Percentiles rank a stretch among this genome's conserved stretches.
phyloP scores from a whole-genome alignment of 2,329 filamentous ascomycete species.

The Trichoderma pleuroti region DNA sequence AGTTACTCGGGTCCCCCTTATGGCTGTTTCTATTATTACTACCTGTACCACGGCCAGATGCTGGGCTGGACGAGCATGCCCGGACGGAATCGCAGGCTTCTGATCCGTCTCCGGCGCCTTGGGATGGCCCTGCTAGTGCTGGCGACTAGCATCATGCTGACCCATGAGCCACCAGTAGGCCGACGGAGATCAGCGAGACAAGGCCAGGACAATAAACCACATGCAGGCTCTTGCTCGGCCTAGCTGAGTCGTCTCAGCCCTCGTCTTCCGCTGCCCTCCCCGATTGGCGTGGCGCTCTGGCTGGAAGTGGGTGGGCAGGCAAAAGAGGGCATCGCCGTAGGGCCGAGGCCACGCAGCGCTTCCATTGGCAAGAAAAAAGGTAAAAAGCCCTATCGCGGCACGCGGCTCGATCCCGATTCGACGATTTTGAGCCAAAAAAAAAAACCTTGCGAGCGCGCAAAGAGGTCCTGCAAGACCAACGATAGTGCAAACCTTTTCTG shows the following conservation, averaged over 20 bases:
- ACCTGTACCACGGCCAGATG: too few species aligned
- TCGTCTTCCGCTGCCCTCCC: neutral
- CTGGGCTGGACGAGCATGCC: neutral
- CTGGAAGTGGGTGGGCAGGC: neutral
- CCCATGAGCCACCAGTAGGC: neutral
- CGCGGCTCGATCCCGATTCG: slow-evolving; percentile 2
- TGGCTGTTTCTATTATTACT: neutral
- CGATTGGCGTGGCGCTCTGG: neutral
- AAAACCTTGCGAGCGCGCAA: neutral
- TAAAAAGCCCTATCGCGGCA: neutral
- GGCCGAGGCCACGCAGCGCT: neutral
- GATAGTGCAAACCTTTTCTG: slow-evolving; percentile 9
- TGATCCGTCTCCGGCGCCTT: slow-evolving; percentile 6
- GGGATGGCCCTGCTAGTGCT: slow-evolving; percentile 15
- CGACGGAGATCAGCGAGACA: slow-evolving; percentile 6
- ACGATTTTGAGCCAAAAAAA: neutral
- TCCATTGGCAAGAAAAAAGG: neutral
- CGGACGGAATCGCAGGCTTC: neutral
- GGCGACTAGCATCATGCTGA: neutral
- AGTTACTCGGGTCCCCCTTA: slow-evolving; percentile 1
- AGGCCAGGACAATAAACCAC: neutral
- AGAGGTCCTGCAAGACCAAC: neutral
- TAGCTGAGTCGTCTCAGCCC: neutral
- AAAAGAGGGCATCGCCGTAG: neutral
- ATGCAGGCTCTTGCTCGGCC: neutral